phyloP scores from a whole-genome alignment of 495 filamentous ascomycete species.

The Neurospora sp. region DNA sequence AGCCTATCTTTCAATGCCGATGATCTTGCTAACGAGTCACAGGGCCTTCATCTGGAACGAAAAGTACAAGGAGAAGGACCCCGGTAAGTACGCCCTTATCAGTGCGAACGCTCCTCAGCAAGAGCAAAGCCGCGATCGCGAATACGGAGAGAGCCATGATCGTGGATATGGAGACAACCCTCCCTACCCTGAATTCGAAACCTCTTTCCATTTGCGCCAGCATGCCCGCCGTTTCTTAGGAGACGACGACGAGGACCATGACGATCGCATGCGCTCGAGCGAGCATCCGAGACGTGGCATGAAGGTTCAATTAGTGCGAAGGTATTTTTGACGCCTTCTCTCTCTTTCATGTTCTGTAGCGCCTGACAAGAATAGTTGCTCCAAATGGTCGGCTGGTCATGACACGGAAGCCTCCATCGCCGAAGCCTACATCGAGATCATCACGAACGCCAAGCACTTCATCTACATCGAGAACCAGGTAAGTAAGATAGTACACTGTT shows the following conservation, averaged over 20 bases:
- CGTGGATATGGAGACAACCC: background rate
- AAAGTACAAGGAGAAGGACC: slow-evolving; percentile 64
- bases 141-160: background rate
- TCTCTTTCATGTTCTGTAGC: background rate
- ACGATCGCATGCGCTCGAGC: background rate
- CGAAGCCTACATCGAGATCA: slow-evolving; percentile 79
- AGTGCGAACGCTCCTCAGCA: background rate
- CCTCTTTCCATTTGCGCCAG: background rate
- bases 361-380: slow-evolving; percentile 33
- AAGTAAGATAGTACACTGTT: background rate
- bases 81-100: slow-evolving; percentile 43
- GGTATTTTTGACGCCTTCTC: slow-evolving; percentile 17
- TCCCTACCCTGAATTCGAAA: background rate
- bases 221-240: slow-evolving; percentile 19
- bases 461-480: slow-evolving; percentile 91
- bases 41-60: slow-evolving; percentile 78
- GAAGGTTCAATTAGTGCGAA: slow-evolving; percentile 34
- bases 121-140: background rate
- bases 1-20: background rate
- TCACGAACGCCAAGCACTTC: slow-evolving; percentile 71
- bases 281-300: slow-evolving; percentile 7
- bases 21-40: background rate
- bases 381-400: slow-evolving; percentile 63
- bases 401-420: slow-evolving; percentile 74
- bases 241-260: slow-evolving; percentile 11